Percentiles rank a stretch among this genome's conserved stretches.
Conservation (phyloP, 768 basidiomycete species). For the Boletus eberwhitei region DNA sequence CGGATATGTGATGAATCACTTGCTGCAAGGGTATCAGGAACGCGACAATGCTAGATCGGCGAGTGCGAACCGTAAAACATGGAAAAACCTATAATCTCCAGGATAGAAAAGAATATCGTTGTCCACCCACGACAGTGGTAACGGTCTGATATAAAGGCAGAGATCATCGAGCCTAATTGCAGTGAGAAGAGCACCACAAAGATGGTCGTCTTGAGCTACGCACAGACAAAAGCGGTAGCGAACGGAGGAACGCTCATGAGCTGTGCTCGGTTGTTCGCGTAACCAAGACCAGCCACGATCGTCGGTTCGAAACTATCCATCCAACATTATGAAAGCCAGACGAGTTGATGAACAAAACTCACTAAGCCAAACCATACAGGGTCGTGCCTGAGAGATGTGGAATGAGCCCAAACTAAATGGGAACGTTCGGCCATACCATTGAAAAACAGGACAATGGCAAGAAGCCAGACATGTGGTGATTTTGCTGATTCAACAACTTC, state of each 20-base stretch:
- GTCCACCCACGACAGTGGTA: too few relatives aligned
- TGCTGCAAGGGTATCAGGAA: slow-evolving; percentile 10
- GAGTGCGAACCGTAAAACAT: slow-evolving; percentile 39
- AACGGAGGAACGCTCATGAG: slow-evolving; percentile 63
- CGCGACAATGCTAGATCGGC: too few relatives aligned
- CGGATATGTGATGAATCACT: slow-evolving; percentile 36
- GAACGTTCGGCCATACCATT: slow-evolving; percentile 36
- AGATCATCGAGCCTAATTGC: not conserved
- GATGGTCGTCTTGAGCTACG: slow-evolving; percentile 14
- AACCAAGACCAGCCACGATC: slow-evolving; percentile 63
- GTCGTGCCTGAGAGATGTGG: slow-evolving; percentile 15
- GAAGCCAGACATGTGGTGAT: slow-evolving; percentile 53
- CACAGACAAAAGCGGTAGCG: slow-evolving; percentile 46
- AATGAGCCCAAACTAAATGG: not conserved
- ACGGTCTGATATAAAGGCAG: slow-evolving; percentile 4
- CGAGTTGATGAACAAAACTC: slow-evolving; percentile 18
- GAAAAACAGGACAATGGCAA: slow-evolving; percentile 51
- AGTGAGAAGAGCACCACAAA: not conserved
- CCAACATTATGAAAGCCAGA: slow-evolving; percentile 22
- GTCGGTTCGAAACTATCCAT: slow-evolving; percentile 63
- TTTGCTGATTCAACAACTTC: slow-evolving; percentile 50
- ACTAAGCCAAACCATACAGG: slow-evolving; percentile 23
- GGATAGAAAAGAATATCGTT: slow-evolving; percentile 29
- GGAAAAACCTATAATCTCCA: too few relatives aligned
- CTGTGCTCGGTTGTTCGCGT: slow-evolving; percentile 50